Conservation (phyloP, 768 basidiomycete species). For the Pisolithus microcarpus region DNA sequence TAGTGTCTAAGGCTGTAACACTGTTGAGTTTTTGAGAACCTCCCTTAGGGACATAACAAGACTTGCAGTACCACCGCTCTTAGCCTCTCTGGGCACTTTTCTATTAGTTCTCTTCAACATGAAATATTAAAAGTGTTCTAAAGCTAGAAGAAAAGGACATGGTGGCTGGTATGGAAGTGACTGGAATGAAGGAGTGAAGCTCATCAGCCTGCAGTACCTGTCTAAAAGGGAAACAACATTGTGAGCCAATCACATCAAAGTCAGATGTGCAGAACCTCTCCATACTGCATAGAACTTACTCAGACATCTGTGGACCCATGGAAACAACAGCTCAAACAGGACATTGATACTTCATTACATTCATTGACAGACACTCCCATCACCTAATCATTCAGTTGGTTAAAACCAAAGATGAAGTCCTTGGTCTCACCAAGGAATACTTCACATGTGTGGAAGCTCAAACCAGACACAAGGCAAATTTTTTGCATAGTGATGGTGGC, state of each 20-base stretch:
- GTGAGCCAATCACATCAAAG: conserved; percentile 6
- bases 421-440: conserved; percentile 8
- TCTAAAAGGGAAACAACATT: conserved; percentile 7
- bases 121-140: background rate
- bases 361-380: conserved; percentile 15
- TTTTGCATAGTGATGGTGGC: conserved; percentile 17
- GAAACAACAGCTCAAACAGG: conserved; percentile 3
- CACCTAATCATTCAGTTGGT: conserved; percentile 7
- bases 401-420: conserved; percentile 8
- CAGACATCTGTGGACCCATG: conserved; percentile 17
- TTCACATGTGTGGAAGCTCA: conserved; percentile 6
- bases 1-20: too few relatives aligned
- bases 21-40: too few relatives aligned
- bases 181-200: conserved; percentile 5
- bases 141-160: conserved; percentile 4
- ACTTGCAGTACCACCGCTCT: too few relatives aligned
- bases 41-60: too few relatives aligned
- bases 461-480: conserved; percentile 11
- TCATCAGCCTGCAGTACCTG: too few relatives aligned
- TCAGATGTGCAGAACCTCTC: conserved; percentile 1
- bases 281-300: conserved; percentile 4
- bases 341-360: conserved; percentile 13
- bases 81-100: too few relatives aligned
- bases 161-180: conserved; percentile 2
- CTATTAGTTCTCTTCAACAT: too few relatives aligned